Conservation (phyloP, 257 asterid species). For the Plectranthus barbatus region DNA sequence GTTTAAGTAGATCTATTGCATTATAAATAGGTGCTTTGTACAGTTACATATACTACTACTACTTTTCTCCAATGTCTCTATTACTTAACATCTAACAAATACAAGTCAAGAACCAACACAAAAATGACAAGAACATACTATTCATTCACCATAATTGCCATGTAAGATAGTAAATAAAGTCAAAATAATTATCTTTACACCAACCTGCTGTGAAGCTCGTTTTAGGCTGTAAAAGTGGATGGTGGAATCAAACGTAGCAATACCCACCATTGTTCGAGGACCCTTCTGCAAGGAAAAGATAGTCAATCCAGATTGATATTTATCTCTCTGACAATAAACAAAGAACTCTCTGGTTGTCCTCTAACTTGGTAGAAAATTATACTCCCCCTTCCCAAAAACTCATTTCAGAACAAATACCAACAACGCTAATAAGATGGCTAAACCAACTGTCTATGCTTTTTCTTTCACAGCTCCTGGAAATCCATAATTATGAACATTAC, state of each 20-base stretch:
- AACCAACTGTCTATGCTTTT: constrained; percentile 4
- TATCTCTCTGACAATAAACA: constrained; percentile 14
- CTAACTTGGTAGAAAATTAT: not conserved
- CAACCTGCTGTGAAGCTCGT: constrained; percentile 81
- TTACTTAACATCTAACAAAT: too few species aligned
- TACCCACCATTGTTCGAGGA: constrained; percentile 86
- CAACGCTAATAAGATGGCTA: not conserved
- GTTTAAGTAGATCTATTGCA: too few species aligned
- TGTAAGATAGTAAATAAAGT: not conserved
- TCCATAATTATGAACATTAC: too few species aligned
- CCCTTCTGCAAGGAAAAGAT: constrained; percentile 66
- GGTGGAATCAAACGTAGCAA: constrained; percentile 93
- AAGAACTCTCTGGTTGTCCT: not conserved
- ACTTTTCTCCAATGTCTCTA: too few species aligned
- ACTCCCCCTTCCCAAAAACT: not conserved
- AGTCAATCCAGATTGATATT: constrained; percentile 9
- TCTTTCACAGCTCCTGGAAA: constrained; percentile 2
- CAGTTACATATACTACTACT: too few species aligned
- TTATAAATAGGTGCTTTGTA: too few species aligned
- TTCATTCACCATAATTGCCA: not conserved
- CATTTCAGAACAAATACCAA: too few species aligned
- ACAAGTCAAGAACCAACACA: constrained; percentile 4
- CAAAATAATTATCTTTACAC: not conserved
- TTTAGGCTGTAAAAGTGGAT: constrained; percentile 94
- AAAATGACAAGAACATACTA: not conserved